Percentiles rank a stretch among this genome's conserved stretches.
phyloP scores from a whole-genome alignment of 202 grass and related monocot genomes.

The Saccharum hybrid region DNA sequence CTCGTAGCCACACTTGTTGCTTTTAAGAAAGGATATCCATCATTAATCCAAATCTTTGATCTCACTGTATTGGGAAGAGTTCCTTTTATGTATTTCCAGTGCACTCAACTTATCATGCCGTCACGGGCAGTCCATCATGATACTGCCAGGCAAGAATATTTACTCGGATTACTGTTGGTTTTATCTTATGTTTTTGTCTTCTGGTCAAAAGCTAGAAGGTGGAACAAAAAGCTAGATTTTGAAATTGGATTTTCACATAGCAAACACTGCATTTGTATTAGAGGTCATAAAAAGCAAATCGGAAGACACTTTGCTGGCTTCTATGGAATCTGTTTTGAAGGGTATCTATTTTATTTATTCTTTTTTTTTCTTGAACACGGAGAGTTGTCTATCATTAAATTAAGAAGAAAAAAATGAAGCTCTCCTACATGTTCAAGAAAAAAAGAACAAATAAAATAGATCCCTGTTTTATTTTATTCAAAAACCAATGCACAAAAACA shows the following conservation, averaged over 20 bases:
- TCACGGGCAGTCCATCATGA: not conserved
- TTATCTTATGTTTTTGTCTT: not conserved
- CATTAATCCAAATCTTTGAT: not conserved
- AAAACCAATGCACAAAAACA: too few relatives aligned
- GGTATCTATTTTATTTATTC: too few relatives aligned
- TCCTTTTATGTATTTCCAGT: conserved; percentile 4
- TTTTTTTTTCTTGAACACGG: too few relatives aligned
- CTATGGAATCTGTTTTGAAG: not conserved
- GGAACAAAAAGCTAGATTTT: not conserved
- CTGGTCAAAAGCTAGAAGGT: not conserved
- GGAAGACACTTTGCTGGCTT: not conserved
- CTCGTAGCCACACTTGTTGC: conserved; percentile 28
- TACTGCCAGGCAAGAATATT: not conserved
- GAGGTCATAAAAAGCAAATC: not conserved
- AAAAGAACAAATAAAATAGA: too few relatives aligned
- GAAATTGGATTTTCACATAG: not conserved
- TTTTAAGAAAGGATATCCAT: conserved; percentile 17
- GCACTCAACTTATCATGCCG: not conserved
- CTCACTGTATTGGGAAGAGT: not conserved
- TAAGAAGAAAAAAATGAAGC: too few relatives aligned
- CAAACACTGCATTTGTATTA: not conserved
- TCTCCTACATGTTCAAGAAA: too few relatives aligned
- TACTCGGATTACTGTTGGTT: not conserved
- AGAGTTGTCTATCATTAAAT: too few relatives aligned
- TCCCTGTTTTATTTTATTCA: too few relatives aligned